These are phyloP conservation scores for Lactifluus subvellereus DNA, from an alignment of 768 basidiomycete genomes.

Conservation along the genomic window DNA sequence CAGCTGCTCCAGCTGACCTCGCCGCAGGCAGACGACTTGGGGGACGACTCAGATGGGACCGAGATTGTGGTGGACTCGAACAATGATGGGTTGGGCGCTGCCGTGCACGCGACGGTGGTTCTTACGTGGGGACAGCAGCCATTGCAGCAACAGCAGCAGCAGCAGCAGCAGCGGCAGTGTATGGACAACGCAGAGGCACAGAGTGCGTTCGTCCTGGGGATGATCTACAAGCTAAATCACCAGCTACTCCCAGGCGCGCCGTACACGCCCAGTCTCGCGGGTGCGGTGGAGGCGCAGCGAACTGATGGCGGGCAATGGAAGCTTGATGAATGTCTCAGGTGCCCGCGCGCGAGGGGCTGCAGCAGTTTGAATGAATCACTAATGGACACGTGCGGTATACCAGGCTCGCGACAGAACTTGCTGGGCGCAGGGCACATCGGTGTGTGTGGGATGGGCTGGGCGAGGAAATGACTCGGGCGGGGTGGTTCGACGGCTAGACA, in stretches of 20 bases:
- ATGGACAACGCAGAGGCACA: constrained; percentile 75
- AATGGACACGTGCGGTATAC: not conserved
- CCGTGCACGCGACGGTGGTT: not conserved
- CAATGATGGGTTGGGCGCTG: constrained; percentile 28
- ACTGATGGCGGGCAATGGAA: constrained; percentile 55
- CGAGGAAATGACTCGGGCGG: constrained; percentile 65
- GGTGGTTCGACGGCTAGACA: constrained; percentile 63
- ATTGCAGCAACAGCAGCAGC: not conserved
- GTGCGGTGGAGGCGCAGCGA: constrained; percentile 21
- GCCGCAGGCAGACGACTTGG: constrained; percentile 50
- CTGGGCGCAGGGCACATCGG: constrained; percentile 65
- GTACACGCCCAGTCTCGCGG: constrained; percentile 53
- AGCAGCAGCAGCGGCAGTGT: not conserved
- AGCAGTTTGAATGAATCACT: not conserved
- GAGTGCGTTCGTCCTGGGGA: constrained; percentile 79
- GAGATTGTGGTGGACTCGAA: constrained; percentile 27
- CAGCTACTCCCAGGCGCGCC: constrained; percentile 67
- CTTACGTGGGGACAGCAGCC: not conserved
- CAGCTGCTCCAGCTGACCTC: constrained; percentile 23
- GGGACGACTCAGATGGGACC: constrained; percentile 40
- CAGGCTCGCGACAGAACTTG: constrained; percentile 80
- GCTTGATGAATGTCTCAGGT: constrained; percentile 79
- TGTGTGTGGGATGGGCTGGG: constrained; percentile 62
- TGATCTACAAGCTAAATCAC: constrained; percentile 77
- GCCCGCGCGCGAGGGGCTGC: constrained; percentile 15